A percentile compares a stretch with the other conserved stretches of the same genome.
phyloP scores from a whole-genome alignment of 768 basidiomycete genomes.

The Podaxis sp. region DNA sequence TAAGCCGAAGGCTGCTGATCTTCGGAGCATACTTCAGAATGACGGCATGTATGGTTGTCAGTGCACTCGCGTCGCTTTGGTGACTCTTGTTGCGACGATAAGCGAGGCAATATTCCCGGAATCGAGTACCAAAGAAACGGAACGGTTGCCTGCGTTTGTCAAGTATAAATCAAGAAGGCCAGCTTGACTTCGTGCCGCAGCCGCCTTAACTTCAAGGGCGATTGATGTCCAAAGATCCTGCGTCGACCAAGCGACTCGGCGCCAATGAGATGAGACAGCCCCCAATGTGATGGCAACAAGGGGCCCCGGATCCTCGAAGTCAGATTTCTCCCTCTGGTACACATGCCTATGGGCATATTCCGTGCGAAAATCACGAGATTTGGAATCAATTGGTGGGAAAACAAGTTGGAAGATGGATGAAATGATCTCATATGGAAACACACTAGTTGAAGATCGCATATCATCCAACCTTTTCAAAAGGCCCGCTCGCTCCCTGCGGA shows the following conservation, averaged over 20 bases:
- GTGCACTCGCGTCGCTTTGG: neutral
- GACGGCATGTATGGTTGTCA: neutral
- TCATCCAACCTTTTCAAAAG: neutral
- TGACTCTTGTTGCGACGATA: neutral
- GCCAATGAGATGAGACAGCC: neutral
- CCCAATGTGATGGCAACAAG: neutral
- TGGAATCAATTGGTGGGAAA: neutral
- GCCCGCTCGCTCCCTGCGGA: neutral
- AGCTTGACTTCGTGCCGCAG: neutral
- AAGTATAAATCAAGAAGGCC: neutral
- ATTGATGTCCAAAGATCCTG: slow-evolving; percentile 4
- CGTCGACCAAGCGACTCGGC: slow-evolving; percentile 4
- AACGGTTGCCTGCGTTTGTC: neutral
- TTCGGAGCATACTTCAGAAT: slow-evolving; percentile 1
- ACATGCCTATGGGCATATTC: neutral
- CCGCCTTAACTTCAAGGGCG: neutral
- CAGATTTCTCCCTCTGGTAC: neutral
- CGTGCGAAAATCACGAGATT: neutral
- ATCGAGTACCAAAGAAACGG: neutral
- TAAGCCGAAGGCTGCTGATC: neutral
- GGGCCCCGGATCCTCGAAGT: neutral
- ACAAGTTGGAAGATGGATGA: slow-evolving; percentile 1
- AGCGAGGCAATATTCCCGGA: neutral
- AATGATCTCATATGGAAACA: slow-evolving; percentile 2
- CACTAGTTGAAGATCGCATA: neutral